These are phyloP conservation scores for Diaporthe vaccinii DNA, from an alignment of 2,329 filamentous ascomycete species.

Conservation along the genomic window DNA sequence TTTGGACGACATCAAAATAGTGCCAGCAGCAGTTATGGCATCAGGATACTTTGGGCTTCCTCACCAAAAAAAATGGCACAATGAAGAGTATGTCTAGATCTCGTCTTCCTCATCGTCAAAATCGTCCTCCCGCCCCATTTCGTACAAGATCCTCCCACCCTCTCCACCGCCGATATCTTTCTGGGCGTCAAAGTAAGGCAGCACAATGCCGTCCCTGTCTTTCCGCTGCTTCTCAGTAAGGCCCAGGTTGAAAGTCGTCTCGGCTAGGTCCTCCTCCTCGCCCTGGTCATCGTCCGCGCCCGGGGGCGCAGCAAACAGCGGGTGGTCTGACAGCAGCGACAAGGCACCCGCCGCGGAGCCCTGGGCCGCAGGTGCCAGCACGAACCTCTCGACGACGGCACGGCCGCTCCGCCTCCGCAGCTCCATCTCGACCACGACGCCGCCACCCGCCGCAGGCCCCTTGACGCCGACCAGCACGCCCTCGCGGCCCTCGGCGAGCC, in stretches of 20 bases:
- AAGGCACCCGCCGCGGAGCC: conserved; percentile 49
- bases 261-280: conserved; percentile 67
- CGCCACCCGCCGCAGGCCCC: conserved; percentile 54
- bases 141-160: conserved; percentile 93
- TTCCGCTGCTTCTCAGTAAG: conserved; percentile 91
- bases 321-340: conserved; percentile 81
- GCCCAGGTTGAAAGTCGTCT: conserved; percentile 86
- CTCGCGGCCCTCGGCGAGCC: conserved; percentile 81
- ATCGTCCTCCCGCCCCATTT: conserved; percentile 96
- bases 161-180: conserved; percentile 82
- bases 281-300: conserved; percentile 52
- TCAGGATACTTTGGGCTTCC: background rate
- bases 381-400: conserved; percentile 77
- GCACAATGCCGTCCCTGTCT: conserved; percentile 88
- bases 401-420: conserved; percentile 86
- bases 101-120: conserved; percentile 82
- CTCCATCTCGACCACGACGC: conserved; percentile 86
- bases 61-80: background rate
- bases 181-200: conserved; percentile 98
- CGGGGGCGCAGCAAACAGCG: conserved; percentile 70
- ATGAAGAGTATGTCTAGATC: conserved; percentile 65
- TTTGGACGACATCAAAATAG: background rate
- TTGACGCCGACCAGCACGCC: conserved; percentile 79
- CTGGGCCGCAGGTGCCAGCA: conserved; percentile 58
- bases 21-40: background rate